Base-by-base conservation (phyloP, 352 stramenopile species). In the Vaucheria bursata region DNA sequence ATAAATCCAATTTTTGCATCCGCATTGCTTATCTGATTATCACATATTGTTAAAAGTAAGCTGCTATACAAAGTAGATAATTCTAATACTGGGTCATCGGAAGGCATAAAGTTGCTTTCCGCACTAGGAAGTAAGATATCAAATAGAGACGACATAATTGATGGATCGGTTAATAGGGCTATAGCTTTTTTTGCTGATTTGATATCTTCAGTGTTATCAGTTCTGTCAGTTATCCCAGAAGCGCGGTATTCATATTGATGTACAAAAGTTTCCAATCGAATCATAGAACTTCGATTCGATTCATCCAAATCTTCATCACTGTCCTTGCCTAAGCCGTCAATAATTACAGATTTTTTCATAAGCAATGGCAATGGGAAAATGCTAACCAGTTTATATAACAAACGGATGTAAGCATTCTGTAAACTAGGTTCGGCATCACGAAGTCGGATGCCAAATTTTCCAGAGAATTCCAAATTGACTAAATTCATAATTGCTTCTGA, bases 1-100 rank as follows among this genome's bases (percentile, higher is more conserved):
- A n/a, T n/a, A n/a, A n/a, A n/a, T n/a, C n/a, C n/a, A n/a, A n/a
- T n/a, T n/a, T n/a, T n/a, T n/a, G n/a, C n/a, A n/a, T n/a, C n/a
- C n/a, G n/a, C n/a, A n/a, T n/a, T n/a, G n/a, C n/a, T n/a, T n/a
- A n/a, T n/a, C n/a, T n/a, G n/a, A n/a, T n/a, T n/a, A n/a, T n/a
- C n/a, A n/a, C n/a, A n/a, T n/a, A n/a, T 67, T 18, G 73, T 39
- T 67, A 74, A 45, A 33, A 79, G 37, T 18, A 79, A 39, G 74
- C 75, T 67, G 1, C 64, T 67, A 45, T 79, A 79, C 18, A 79
- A 18, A 3, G 74, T 33, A 53, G 65, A 79, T n/a, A 79, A 67
- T 6, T 64, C 65, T 0, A 79, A 33, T 1, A 68, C 50, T 29
- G 74, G 6, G 31, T 73, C 53, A 2, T 4, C 32, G 1, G 7